These are phyloP conservation scores for Saccharomycopsis hybrid DNA, from an alignment of 1,139 yeast species.

Conservation along the genomic window DNA sequence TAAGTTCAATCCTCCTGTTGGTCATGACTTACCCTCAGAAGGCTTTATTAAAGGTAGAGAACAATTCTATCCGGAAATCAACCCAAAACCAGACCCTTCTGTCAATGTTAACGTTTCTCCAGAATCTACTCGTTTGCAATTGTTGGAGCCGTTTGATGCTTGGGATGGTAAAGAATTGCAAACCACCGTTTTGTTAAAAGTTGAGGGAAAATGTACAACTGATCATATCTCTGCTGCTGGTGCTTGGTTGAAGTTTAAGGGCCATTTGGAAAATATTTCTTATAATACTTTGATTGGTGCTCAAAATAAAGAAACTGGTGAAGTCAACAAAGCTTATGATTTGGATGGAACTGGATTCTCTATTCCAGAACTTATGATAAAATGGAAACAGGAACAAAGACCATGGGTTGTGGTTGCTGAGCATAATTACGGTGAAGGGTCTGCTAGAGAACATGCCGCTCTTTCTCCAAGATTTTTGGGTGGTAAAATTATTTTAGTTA, in stretches of 20 bases:
- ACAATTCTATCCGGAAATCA: conserved; percentile 77
- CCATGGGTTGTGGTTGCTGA: conserved; percentile 97
- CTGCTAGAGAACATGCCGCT: conserved; percentile 99
- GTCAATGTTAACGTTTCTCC: conserved; percentile 74
- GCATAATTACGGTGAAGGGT: conserved; percentile 98
- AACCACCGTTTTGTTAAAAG: conserved; percentile 70
- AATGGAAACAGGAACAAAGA: conserved; percentile 78
- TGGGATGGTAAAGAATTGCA: conserved; percentile 82
- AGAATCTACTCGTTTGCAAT: conserved; percentile 70
- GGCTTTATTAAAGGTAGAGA: conserved; percentile 82
- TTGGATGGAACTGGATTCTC: conserved; percentile 71
- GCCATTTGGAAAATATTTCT: conserved; percentile 92
- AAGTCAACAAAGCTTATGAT: conserved; percentile 86
- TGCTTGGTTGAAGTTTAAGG: conserved; percentile 98
- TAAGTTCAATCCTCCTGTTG: conserved; percentile 67
- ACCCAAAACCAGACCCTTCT: conserved; percentile 65
- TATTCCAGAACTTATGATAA: conserved; percentile 95
- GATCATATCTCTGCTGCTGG: conserved; percentile 99
- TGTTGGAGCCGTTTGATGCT: conserved; percentile 79
- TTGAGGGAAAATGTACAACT: conserved; percentile 96
- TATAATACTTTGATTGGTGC: conserved; percentile 96
- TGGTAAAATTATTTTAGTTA: conserved; percentile 80
- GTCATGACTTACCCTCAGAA: conserved; percentile 73
- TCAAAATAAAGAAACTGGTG: conserved; percentile 92
- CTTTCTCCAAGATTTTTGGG: conserved; percentile 91